Percentiles rank a stretch among this genome's conserved stretches.
These are phyloP conservation scores for Rhinocladiella similis DNA, from an alignment of 2,329 filamentous ascomycete species.

Conservation along the genomic window DNA sequence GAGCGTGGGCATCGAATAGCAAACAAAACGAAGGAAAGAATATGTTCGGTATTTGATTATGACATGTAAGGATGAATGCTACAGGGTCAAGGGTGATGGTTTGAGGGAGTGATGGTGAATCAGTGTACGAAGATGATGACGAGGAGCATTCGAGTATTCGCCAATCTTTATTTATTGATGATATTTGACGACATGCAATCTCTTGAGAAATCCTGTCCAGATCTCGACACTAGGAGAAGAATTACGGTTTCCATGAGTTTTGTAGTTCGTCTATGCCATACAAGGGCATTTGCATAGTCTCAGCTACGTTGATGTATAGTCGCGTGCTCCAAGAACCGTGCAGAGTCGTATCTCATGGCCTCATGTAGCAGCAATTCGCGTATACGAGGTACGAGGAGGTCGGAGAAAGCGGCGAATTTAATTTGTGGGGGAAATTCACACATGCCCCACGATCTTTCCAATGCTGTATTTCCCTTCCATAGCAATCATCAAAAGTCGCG, in stretches of 20 bases:
- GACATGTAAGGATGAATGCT: no score
- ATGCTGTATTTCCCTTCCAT: background rate
- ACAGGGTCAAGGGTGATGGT: background rate
- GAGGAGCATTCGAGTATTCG: no score
- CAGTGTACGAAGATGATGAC: no score
- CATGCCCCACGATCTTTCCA: background rate
- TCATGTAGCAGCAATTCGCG: no score
- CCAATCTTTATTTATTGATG: no score
- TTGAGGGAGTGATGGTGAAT: background rate
- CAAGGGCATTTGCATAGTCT: no score
- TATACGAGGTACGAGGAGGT: background rate
- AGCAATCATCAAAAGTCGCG: no score
- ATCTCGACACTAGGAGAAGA: background rate
- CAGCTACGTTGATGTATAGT: background rate
- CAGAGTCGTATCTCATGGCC: no score
- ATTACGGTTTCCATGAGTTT: no score
- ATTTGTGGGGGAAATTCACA: constrained; percentile 4
- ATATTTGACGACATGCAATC: background rate
- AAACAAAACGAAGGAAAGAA: background rate
- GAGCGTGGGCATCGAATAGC: constrained; percentile 10
- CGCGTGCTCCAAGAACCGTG: background rate
- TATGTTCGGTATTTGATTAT: background rate
- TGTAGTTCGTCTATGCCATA: no score
- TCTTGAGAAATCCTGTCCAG: background rate
- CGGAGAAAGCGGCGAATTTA: constrained; percentile 1